phyloP scores from a whole-genome alignment of 2,329 filamentous ascomycete genomes.

The Hyphodiscus sp. region DNA sequence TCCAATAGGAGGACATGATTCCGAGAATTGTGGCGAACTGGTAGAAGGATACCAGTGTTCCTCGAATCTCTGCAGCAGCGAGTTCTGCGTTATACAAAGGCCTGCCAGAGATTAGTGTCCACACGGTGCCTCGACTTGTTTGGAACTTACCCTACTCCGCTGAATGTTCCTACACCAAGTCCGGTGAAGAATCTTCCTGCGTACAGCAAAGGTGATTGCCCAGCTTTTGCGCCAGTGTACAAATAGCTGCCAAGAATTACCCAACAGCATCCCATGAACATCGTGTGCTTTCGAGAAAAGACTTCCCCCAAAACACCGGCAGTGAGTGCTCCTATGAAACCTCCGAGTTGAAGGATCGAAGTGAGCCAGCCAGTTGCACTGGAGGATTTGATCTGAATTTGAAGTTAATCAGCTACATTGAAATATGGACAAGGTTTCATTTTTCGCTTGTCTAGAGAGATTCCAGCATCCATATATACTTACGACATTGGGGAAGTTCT shows the following conservation, averaged over 20 bases:
- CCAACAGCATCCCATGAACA: constrained; percentile 43
- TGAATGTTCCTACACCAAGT: constrained; percentile 42
- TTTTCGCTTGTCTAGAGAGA: no score
- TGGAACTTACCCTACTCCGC: constrained; percentile 31
- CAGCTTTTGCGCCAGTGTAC: constrained; percentile 36
- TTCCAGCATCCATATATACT: no score
- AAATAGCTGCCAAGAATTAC: constrained; percentile 40
- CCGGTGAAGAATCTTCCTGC: constrained; percentile 45
- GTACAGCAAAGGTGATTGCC: constrained; percentile 37
- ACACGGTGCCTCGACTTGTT: not conserved
- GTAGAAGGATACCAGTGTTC: constrained; percentile 56
- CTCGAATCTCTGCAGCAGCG: constrained; percentile 54
- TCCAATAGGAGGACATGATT: constrained; percentile 43
- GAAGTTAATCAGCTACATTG: not conserved
- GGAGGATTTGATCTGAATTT: constrained; percentile 32
- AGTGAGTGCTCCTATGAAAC: constrained; percentile 41
- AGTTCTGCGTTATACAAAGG: constrained; percentile 45
- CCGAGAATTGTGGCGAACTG: constrained; percentile 55
- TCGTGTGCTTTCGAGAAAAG: constrained; percentile 45
- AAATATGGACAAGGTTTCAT: no score
- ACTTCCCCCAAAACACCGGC: constrained; percentile 43
- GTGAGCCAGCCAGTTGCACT: constrained; percentile 45
- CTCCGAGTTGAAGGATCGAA: constrained; percentile 43
- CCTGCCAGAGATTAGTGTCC: constrained; percentile 2
- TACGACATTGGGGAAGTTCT: constrained; percentile 42